These are phyloP conservation scores for Crithidia bombi DNA, from an alignment of 208 protist species.

Conservation along the genomic window DNA sequence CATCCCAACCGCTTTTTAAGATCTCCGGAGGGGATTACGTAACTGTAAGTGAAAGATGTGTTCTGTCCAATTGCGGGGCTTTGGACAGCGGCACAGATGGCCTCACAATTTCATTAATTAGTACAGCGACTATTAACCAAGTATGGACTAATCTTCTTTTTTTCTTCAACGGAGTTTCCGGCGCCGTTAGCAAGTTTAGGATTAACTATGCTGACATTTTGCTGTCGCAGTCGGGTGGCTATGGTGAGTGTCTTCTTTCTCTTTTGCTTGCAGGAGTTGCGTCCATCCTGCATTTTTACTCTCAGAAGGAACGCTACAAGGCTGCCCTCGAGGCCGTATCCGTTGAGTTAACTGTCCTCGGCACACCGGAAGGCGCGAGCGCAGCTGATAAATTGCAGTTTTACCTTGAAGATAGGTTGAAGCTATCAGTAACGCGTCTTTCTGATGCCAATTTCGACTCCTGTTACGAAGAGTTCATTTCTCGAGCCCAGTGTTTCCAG, in stretches of 20 bases:
- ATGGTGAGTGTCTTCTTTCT: conserved; percentile 55
- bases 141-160: conserved; percentile 36
- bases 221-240: conserved; percentile 30
- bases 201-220: conserved; percentile 53
- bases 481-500: conserved; percentile 1
- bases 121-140: conserved; percentile 15
- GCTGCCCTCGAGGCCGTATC: conserved; percentile 23
- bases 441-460: conserved; percentile 10
- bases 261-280: conserved; percentile 42
- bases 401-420: conserved; percentile 55
- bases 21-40: conserved; percentile 19
- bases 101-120: conserved; percentile 13
- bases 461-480: conserved; percentile 12
- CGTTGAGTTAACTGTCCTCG: conserved; percentile 44
- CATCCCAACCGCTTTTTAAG: conserved; percentile 19
- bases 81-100: not conserved
- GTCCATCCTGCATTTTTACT: conserved; percentile 41
- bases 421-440: conserved; percentile 34
- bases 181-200: conserved; percentile 23
- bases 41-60: conserved; percentile 15
- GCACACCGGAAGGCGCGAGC: conserved; percentile 21
- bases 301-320: conserved; percentile 18
- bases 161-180: conserved; percentile 18
- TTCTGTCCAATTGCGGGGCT: not conserved
- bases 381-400: conserved; percentile 51